phyloP scores from a whole-genome alignment of 2,329 filamentous ascomycete genomes.

The Aspergillus oerlinghausenensis region DNA sequence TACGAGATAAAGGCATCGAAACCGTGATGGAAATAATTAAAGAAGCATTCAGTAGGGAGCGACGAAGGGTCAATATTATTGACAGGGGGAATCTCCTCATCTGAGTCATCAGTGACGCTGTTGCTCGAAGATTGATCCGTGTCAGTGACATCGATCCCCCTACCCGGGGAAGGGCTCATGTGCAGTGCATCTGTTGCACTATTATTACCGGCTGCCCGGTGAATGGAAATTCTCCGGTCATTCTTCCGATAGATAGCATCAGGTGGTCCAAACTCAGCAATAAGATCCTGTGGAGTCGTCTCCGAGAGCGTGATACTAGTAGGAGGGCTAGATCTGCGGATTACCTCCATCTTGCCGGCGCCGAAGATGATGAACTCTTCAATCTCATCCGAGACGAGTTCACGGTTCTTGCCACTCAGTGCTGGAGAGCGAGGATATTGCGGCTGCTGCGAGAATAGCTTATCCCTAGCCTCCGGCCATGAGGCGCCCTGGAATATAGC shows the following conservation, averaged over 20 bases:
- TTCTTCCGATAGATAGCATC: slow-evolving; percentile 92
- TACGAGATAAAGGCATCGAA: slow-evolving; percentile 91
- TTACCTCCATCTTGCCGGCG: slow-evolving; percentile 71
- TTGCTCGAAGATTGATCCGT: slow-evolving; percentile 72
- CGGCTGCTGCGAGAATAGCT: slow-evolving; percentile 70
- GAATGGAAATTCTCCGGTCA: slow-evolving; percentile 83
- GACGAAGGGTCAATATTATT: slow-evolving; percentile 57
- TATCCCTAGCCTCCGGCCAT: slow-evolving; percentile 77
- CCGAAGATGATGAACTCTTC: slow-evolving; percentile 74
- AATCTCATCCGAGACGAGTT: slow-evolving; percentile 82
- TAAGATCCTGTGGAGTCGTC: slow-evolving; percentile 85
- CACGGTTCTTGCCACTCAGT: slow-evolving; percentile 65
- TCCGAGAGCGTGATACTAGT: slow-evolving; percentile 74
- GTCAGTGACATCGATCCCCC: slow-evolving; percentile 50
- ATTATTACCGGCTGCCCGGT: slow-evolving; percentile 41
- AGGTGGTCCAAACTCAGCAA: slow-evolving; percentile 85
- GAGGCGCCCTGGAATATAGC: slow-evolving; percentile 86
- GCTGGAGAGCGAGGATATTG: slow-evolving; percentile 69
- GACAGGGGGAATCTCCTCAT: slow-evolving; percentile 51
- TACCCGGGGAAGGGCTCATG: slow-evolving; percentile 32
- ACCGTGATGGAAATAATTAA: slow-evolving; percentile 94
- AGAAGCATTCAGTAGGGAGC: slow-evolving; percentile 64
- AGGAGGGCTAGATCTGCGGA: slow-evolving; percentile 63
- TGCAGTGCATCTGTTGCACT: slow-evolving; percentile 28
- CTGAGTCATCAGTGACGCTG: slow-evolving; percentile 65